phyloP scores from a whole-genome alignment of 148 eudicot genomes.

The Chenopodium suecicum region DNA sequence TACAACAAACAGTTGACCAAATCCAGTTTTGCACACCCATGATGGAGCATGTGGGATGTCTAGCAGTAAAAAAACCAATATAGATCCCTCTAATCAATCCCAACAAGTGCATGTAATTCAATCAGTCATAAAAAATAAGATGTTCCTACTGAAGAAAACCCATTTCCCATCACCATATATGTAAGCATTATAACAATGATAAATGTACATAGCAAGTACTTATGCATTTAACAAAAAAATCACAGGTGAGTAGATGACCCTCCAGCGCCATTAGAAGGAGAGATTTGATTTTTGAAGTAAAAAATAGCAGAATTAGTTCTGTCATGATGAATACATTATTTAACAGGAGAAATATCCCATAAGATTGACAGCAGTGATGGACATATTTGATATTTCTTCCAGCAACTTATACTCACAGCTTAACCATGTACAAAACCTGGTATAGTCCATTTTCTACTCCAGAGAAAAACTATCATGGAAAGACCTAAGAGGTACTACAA shows the following conservation, averaged over 20 bases:
- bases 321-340: neutral
- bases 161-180: neutral
- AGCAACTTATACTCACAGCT: neutral
- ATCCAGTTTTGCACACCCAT: too few species aligned
- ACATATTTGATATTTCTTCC: neutral
- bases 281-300: neutral
- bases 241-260: neutral
- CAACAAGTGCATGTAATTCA: neutral
- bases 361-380: neutral
- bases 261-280: neutral
- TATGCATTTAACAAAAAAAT: neutral
- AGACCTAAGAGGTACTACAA: neutral
- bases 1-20: too few species aligned
- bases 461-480: neutral
- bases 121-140: slow-evolving; percentile 3
- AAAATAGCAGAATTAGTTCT: neutral
- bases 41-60: neutral
- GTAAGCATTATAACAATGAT: slow-evolving; percentile 7
- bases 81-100: neutral
- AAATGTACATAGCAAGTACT: neutral
- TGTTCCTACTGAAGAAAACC: neutral
- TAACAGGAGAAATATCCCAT: neutral
- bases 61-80: neutral
- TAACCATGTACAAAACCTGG: neutral
- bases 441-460: neutral